Conservation (phyloP, 768 basidiomycete genomes). For the Artomyces pyxidatus region DNA sequence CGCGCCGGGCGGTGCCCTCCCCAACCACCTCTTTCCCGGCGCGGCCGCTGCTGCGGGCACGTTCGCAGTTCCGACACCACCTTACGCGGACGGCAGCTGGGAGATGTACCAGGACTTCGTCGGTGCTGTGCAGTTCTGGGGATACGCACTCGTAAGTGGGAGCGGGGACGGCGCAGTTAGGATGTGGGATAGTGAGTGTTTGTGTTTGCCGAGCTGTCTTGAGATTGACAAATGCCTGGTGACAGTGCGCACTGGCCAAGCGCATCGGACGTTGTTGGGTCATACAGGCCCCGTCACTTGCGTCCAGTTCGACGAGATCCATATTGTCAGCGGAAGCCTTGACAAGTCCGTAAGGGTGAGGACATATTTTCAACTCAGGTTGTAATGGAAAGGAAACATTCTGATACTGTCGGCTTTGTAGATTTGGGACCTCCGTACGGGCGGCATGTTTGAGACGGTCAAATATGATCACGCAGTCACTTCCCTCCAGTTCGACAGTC, state of each 20-base stretch:
- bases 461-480: slow-evolving; percentile 89
- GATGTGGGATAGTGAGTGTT: slow-evolving; percentile 96
- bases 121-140: slow-evolving; percentile 97
- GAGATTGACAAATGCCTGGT: slow-evolving; percentile 3
- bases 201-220: background rate
- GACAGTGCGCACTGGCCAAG: slow-evolving; percentile 96
- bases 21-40: slow-evolving; percentile 43
- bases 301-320: slow-evolving; percentile 92
- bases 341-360: slow-evolving; percentile 92
- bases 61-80: slow-evolving; percentile 80
- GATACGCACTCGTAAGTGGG: slow-evolving; percentile 93
- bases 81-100: slow-evolving; percentile 84
- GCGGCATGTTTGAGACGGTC: slow-evolving; percentile 81
- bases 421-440: slow-evolving; percentile 97
- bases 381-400: slow-evolving; percentile 62
- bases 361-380: slow-evolving; percentile 40
- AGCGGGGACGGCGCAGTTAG: slow-evolving; percentile 95
- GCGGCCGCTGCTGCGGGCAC: slow-evolving; percentile 47
- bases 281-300: slow-evolving; percentile 93
- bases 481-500: slow-evolving; percentile 86
- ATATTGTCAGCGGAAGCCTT: slow-evolving; percentile 86
- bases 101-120: slow-evolving; percentile 97
- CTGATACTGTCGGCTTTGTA: slow-evolving; percentile 22
- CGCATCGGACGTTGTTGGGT: slow-evolving; percentile 85
- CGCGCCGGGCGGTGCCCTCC: slow-evolving; percentile 30